Conservation (phyloP, 2,329 filamentous ascomycete genomes). For the Tolypocladium tundrense region DNA sequence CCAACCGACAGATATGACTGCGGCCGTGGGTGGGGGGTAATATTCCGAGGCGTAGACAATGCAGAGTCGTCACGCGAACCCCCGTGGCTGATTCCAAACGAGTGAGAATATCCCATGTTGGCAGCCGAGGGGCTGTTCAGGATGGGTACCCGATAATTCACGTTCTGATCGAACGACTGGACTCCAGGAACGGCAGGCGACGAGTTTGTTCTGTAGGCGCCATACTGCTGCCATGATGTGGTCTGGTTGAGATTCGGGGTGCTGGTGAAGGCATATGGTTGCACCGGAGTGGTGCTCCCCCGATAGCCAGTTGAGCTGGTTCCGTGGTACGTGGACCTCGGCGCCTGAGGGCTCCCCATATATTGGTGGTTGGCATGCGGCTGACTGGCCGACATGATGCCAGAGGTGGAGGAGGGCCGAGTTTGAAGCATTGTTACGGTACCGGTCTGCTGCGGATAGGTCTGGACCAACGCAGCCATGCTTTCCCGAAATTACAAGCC, state of each 20-base stretch:
- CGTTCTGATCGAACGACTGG: conserved; percentile 12
- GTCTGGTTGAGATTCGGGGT: conserved; percentile 54
- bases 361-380: conserved; percentile 42
- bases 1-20: conserved; percentile 31
- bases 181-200: conserved; percentile 30
- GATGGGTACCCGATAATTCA: conserved; percentile 10
- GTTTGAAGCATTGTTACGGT: conserved; percentile 68
- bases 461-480: conserved; percentile 81
- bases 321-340: conserved; percentile 17
- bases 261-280: conserved; percentile 67
- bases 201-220: conserved; percentile 36
- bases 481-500: conserved; percentile 21
- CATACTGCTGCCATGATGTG: conserved; percentile 40
- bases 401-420: conserved; percentile 46
- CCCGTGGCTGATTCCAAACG: conserved; percentile 22
- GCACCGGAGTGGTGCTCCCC: conserved; percentile 48
- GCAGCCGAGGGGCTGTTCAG: conserved; percentile 28
- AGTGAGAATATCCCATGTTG: conserved; percentile 27
- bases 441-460: conserved; percentile 65
- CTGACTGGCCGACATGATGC: conserved; percentile 40
- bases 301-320: conserved; percentile 39
- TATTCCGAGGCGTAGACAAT: conserved; percentile 31
- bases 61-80: conserved; percentile 44
- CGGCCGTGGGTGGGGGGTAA: conserved; percentile 27
- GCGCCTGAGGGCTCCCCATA: conserved; percentile 24